These are phyloP conservation scores for Trametes cinnabarina DNA, from an alignment of 768 basidiomycete species.

Conservation along the genomic window DNA sequence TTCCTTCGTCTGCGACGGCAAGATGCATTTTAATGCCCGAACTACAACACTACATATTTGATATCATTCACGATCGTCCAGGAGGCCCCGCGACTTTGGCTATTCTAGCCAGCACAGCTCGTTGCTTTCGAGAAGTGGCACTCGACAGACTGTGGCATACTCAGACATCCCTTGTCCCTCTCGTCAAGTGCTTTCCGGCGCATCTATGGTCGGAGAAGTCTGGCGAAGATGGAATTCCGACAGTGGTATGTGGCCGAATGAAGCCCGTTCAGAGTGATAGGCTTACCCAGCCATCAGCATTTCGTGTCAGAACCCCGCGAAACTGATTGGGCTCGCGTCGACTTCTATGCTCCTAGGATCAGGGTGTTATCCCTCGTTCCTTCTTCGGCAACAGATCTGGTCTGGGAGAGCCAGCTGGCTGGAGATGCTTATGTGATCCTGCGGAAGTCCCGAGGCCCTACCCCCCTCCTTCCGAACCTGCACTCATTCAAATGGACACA, in stretches of 20 bases:
- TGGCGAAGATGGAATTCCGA: neutral
- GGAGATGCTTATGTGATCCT: neutral
- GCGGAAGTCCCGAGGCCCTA: neutral
- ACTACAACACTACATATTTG: conserved; percentile 8
- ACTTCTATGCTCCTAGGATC: conserved; percentile 11
- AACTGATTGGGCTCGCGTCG: conserved; percentile 12
- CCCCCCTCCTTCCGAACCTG: conserved; percentile 11
- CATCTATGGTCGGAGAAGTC: neutral
- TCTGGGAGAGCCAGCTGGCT: neutral
- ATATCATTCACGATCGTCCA: neutral
- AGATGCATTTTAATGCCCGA: conserved; percentile 12
- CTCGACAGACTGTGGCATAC: conserved; percentile 15
- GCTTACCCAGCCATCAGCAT: neutral
- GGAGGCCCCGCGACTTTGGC: neutral
- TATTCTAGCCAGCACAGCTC: conserved; percentile 8
- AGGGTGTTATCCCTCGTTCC: neutral
- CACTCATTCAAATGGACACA: conserved; percentile 11
- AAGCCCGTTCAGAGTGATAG: too few species aligned
- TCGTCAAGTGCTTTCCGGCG: conserved; percentile 10
- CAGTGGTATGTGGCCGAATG: neutral
- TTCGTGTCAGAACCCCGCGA: neutral
- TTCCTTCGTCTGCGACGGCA: neutral
- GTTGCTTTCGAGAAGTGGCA: conserved; percentile 5
- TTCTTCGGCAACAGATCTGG: too few species aligned
- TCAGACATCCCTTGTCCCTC: conserved; percentile 1